Percentiles rank a stretch among this genome's conserved stretches.
Conservation (phyloP, 208 protist genomes). For the Strigomonas galati region DNA sequence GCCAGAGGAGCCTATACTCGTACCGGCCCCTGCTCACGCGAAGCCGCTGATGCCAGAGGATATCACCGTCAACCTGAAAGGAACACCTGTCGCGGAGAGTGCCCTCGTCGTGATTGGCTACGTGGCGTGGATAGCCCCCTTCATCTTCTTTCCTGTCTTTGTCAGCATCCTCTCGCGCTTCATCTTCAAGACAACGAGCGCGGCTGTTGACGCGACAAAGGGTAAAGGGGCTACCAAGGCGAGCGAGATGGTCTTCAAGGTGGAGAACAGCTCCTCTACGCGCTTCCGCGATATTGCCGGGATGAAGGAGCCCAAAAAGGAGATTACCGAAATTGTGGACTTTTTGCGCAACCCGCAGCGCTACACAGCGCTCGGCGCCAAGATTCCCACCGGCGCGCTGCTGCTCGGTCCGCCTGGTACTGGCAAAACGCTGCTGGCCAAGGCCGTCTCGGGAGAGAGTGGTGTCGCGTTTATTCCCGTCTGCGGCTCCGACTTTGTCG, state of each 20-base stretch:
- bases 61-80: slow-evolving; percentile 41
- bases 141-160: slow-evolving; percentile 82
- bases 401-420: slow-evolving; percentile 92
- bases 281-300: slow-evolving; percentile 86
- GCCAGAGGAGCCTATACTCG: neutral
- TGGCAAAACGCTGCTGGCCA: slow-evolving; percentile 94
- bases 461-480: slow-evolving; percentile 91
- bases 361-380: slow-evolving; percentile 73
- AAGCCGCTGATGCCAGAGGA: slow-evolving; percentile 22
- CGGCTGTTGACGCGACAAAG: slow-evolving; percentile 46
- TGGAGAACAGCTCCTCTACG: slow-evolving; percentile 49
- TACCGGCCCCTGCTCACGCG: neutral
- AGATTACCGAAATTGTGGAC: slow-evolving; percentile 97
- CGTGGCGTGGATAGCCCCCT: slow-evolving; percentile 75
- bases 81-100: slow-evolving; percentile 50
- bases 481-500: slow-evolving; percentile 94
- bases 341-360: slow-evolving; percentile 90
- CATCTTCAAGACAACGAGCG: slow-evolving; percentile 53
- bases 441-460: slow-evolving; percentile 91
- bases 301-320: slow-evolving; percentile 95
- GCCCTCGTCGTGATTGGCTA: slow-evolving; percentile 59
- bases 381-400: slow-evolving; percentile 82
- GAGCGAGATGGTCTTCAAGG: slow-evolving; percentile 69
- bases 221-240: slow-evolving; percentile 30
- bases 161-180: slow-evolving; percentile 70